Conservation (phyloP, 164 flowering plant species). For the Vitis rupestris region DNA sequence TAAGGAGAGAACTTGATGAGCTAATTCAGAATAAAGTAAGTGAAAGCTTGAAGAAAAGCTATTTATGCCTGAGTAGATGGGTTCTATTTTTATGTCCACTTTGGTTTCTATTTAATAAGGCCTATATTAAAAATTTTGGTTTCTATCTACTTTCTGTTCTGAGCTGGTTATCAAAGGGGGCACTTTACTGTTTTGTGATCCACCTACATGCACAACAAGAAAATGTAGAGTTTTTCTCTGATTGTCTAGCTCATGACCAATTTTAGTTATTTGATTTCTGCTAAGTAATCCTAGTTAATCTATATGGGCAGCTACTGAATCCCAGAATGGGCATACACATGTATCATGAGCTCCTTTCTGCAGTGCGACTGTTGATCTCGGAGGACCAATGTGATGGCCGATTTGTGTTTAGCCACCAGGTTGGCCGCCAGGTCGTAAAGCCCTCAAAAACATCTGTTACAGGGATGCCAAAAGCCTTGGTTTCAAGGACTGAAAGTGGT, state of each 20-base stretch:
- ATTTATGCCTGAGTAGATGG: neutral
- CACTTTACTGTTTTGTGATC: neutral
- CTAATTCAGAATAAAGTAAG: conserved; percentile 75
- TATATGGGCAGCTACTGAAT: conserved; percentile 51
- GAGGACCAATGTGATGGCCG: conserved; percentile 74
- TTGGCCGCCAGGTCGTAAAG: conserved; percentile 42
- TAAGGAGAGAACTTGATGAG: conserved; percentile 76
- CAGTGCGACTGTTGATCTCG: conserved; percentile 64
- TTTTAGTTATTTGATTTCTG: neutral
- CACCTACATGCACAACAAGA: neutral
- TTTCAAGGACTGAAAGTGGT: conserved; percentile 52
- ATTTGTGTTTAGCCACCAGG: conserved; percentile 66
- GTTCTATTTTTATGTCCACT: too few relatives aligned
- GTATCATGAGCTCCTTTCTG: conserved; percentile 65
- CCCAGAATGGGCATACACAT: conserved; percentile 54
- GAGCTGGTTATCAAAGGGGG: neutral
- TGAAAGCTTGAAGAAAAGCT: conserved; percentile 4
- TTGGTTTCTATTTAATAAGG: too few relatives aligned
- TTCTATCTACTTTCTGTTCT: neutral
- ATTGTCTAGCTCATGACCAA: neutral
- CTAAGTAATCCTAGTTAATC: neutral
- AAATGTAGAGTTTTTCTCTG: neutral
- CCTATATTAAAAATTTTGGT: too few relatives aligned
- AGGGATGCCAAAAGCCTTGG: conserved; percentile 20
- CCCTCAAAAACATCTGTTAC: conserved; percentile 24